Evolutionary conservation across 2,329 filamentous ascomycete species (phyloP).

Genomic region (Colletotrichum camelliae): DNA sequence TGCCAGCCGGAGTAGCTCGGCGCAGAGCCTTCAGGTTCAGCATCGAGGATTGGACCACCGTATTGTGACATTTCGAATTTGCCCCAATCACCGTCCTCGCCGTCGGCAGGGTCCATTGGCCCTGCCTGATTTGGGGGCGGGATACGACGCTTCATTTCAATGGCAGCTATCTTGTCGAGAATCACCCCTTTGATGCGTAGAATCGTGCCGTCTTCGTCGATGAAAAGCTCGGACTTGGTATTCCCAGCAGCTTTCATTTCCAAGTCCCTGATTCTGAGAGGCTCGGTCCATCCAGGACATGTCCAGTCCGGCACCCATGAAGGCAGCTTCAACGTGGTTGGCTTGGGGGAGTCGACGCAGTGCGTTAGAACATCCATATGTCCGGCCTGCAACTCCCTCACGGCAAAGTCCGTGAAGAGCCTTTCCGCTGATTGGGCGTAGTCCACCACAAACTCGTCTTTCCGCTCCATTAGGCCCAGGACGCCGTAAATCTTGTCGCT

Average conservation of each 20-base stretch:
- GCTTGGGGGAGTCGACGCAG: background rate
- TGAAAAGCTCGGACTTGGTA: background rate
- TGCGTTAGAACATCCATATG: background rate
- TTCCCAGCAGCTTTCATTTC: background rate
- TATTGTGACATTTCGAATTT: background rate
- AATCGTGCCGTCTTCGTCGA: background rate
- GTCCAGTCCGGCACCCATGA: conserved; percentile 23
- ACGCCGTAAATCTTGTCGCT: conserved; percentile 12
- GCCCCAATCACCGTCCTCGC: background rate
- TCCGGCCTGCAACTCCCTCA: background rate
- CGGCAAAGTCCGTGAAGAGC: background rate
- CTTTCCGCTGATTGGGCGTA: background rate
- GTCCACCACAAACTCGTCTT: background rate
- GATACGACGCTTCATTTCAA: background rate
- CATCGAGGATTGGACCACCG: background rate
- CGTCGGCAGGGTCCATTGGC: background rate
- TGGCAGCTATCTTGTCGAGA: background rate
- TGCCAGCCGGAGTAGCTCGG: background rate
- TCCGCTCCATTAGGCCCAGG: background rate
- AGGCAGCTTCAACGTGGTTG: background rate
- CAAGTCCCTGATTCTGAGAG: background rate
- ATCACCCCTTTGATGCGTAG: background rate
- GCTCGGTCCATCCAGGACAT: conserved; percentile 16
- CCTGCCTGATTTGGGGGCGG: background rate
- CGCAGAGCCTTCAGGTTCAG: background rate